Evolutionary conservation across 2,329 filamentous ascomycete species (phyloP), one percentile per base, ranked within the genome.

Genomic region (Neurospora crassa): DNA sequence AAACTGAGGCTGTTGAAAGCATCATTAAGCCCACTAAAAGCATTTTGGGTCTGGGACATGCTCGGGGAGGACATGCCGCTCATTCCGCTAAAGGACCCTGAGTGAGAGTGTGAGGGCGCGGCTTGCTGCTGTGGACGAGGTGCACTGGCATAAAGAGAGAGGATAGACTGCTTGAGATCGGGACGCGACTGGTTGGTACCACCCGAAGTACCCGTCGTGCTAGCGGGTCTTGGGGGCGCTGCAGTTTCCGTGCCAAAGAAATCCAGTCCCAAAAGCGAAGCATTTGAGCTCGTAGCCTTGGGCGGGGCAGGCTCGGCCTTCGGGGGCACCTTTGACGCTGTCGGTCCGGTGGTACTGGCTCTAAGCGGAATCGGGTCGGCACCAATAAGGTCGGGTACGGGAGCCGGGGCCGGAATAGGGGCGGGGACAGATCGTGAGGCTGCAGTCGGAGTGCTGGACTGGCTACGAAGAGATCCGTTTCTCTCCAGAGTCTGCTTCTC

Each of bases 111-210:
- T 40, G 85, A 82, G 11, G 80, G 82, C 14, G 68, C 42, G 5
- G 71, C 69, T 70, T 81, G 84, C 37, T 88, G 84, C 76, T 92
- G 91, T n/a, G 92, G 89, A 78, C 93, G 92, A 1, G 94, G 92
- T 5, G 89, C 89, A 8, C 93, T 92, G 12, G 94, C 93, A 79
- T 99, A 99, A 18, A 99, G 87, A 8, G 96, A 99, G 68, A 99
- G 83, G 73, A 99, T 99, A 2, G 95, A 98, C 81, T 97, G 95
- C 82, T 99, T 99, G 72, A 99, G 84, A 79, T 99, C 96, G 2
- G 95, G 94, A 73, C 96, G 87, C 67, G 94, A 96, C 76, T 92
- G 90, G 14, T 87, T 86, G 20, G 84, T 84, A 3, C 86, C 79
- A 5, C 86, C 85, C 67, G 87, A 83, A 14, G 90, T 87, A 20